Percentiles rank a stretch among this genome's conserved stretches.
These are phyloP conservation scores for Ulota crispa DNA, from an alignment of 225 moss, liverwort and hornwort species.

Conservation along the genomic window DNA sequence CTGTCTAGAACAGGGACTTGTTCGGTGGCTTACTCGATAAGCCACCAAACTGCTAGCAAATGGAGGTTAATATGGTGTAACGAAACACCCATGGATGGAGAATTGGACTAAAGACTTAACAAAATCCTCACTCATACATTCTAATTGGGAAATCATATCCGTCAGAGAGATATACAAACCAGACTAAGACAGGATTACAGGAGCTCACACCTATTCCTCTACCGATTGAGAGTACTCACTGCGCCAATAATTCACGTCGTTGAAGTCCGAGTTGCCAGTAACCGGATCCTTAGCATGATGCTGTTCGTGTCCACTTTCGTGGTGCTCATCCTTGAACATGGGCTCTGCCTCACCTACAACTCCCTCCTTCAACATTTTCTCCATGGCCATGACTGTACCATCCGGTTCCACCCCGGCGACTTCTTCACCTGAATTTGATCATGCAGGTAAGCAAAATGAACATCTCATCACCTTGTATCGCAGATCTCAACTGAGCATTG, in stretches of 20 bases:
- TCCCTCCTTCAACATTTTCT: slow-evolving; percentile 93
- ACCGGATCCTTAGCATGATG: slow-evolving; percentile 41
- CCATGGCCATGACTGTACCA: slow-evolving; percentile 85
- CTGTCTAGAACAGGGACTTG: slow-evolving; percentile 30
- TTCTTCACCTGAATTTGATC: slow-evolving; percentile 43
- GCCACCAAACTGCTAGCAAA: slow-evolving; percentile 51
- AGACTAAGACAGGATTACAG: slow-evolving; percentile 35
- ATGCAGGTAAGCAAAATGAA: neutral
- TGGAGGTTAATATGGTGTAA: slow-evolving; percentile 42
- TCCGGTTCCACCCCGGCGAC: slow-evolving; percentile 81
- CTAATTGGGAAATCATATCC: slow-evolving; percentile 27
- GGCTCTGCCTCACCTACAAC: slow-evolving; percentile 91
- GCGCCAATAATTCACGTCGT: slow-evolving; percentile 93
- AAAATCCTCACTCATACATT: slow-evolving; percentile 37
- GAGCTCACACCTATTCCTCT: slow-evolving; percentile 56
- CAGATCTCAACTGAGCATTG: neutral
- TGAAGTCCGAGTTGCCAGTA: slow-evolving; percentile 66
- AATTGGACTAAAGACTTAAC: slow-evolving; percentile 35
- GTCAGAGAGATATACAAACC: slow-evolving; percentile 53
- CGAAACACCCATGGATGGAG: slow-evolving; percentile 43
- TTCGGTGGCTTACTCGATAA: slow-evolving; percentile 34
- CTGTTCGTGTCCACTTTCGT: slow-evolving; percentile 34
- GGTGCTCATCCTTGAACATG: slow-evolving; percentile 51
- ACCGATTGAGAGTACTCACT: slow-evolving; percentile 76
- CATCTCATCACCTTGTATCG: neutral